Conservation (phyloP, 306 rosid species). For the Cyclanthera cordifolia region DNA sequence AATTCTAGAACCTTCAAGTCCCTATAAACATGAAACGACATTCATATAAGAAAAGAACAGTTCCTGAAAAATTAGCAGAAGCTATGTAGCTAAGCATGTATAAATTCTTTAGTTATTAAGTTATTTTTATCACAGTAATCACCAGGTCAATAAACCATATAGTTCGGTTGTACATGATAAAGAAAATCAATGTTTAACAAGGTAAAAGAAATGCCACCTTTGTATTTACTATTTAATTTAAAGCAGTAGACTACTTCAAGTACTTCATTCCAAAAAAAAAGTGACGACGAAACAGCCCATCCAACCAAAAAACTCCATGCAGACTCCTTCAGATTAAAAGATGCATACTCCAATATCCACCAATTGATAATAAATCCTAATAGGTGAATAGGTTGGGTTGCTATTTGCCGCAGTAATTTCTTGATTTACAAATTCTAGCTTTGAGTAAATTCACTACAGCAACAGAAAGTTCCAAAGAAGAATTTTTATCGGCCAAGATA, state of each 20-base stretch:
- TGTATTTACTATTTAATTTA: neutral
- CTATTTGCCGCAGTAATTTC: neutral
- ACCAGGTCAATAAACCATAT: neutral
- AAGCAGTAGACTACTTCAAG: neutral
- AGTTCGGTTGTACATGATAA: neutral
- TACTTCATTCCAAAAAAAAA: neutral
- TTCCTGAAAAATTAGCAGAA: neutral
- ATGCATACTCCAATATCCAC: neutral
- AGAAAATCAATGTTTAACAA: neutral
- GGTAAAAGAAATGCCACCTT: neutral
- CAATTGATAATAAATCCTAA: slow-evolving; percentile 1
- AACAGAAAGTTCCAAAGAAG: neutral
- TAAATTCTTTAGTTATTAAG: neutral
- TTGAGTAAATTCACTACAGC: neutral
- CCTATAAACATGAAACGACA: neutral
- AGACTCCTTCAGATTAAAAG: neutral
- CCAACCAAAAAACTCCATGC: neutral
- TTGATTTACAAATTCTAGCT: neutral
- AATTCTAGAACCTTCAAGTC: slow-evolving; percentile 11
- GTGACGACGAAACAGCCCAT: neutral
- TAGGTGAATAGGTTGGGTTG: neutral
- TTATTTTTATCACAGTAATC: neutral
- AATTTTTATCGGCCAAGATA: neutral
- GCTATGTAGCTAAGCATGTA: neutral
- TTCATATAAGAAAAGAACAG: neutral